Evolutionary conservation across 768 basidiomycete species (phyloP), one percentile per base, ranked within the genome.

Genomic region (Rickenella mellea): DNA sequence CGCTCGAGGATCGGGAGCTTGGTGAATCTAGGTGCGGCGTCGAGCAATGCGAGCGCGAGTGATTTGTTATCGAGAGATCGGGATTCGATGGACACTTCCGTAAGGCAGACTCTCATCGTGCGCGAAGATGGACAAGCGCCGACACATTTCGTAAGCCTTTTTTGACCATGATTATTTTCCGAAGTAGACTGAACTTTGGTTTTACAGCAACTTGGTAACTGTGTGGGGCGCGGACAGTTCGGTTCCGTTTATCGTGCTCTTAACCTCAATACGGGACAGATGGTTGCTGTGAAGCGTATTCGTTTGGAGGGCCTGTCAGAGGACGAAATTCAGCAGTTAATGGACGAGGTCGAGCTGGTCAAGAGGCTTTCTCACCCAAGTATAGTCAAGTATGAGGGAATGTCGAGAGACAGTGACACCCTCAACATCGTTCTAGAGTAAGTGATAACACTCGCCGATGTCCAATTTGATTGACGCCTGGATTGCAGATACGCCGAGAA

Each of bases 241-340:
- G 94, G 94, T 22, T 78, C 91, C 7, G 94, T 98, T 5, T 97
- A 94, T 60, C 79, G 90, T 11, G 93, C 94, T 10, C 70, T 99
- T 44, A 93, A 99, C 59, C 65, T 97, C 59, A 83, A 84, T 48
- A 92, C 85, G 1, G 94, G 94, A 12, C 88, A 94, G 61, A 94
- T 89, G 78, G 92, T 94, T n/a, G 94, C 94, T n/a, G 90, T 98
- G 40, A 99, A 99, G 66, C 81, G 90, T 24, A 94, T 99, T 52
- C 71, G 83, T 39, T 67, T 98, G 27, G 86, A 88, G 39, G 94
- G 91, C 6, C 67, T 96, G 55, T 83, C 84, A 58, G 92, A 96
- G 61, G 82, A 80, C 15, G 93, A 98, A 56, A 80, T 97, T 15
- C 75, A 73, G 37, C 83, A 90, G 56, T 72, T 98, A 38, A 96